Evolutionary conservation across 345 rosid species (phyloP).

Genomic region (Citrus sinensis): DNA sequence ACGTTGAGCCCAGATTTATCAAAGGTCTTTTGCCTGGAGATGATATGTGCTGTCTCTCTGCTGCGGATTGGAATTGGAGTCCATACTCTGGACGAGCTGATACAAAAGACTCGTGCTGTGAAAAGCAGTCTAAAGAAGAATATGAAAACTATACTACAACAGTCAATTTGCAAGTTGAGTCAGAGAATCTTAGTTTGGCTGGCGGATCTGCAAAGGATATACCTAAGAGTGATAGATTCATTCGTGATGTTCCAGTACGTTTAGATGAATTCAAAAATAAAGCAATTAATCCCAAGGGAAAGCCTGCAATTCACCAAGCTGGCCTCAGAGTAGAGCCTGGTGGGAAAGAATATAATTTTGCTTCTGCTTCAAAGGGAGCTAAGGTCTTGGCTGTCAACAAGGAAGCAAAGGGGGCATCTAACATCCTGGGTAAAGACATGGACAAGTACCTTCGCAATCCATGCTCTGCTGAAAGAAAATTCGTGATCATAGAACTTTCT

Average conservation of each 20-base stretch:
- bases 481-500: constrained; percentile 51
- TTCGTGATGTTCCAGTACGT: constrained; percentile 35
- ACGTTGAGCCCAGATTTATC: neutral
- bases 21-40: constrained; percentile 3
- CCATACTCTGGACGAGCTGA: neutral
- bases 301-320: constrained; percentile 29
- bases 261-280: constrained; percentile 51
- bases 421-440: constrained; percentile 47
- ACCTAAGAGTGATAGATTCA: constrained; percentile 20
- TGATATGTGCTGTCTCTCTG: constrained; percentile 12
- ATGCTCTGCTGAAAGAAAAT: constrained; percentile 55
- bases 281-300: constrained; percentile 35
- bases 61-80: neutral
- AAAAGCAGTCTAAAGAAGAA: constrained; percentile 15
- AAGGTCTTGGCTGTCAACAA: constrained; percentile 48
- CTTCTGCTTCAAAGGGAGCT: constrained; percentile 53
- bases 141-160: neutral
- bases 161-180: constrained; percentile 12
- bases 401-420: constrained; percentile 57
- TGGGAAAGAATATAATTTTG: constrained; percentile 51
- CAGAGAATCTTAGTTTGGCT: constrained; percentile 1
- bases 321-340: constrained; percentile 54
- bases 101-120: neutral
- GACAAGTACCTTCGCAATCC: constrained; percentile 60
- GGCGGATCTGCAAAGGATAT: constrained; percentile 15